These are phyloP conservation scores for Anisogramma anomala DNA, from an alignment of 2,329 filamentous ascomycete species.

Conservation along the genomic window DNA sequence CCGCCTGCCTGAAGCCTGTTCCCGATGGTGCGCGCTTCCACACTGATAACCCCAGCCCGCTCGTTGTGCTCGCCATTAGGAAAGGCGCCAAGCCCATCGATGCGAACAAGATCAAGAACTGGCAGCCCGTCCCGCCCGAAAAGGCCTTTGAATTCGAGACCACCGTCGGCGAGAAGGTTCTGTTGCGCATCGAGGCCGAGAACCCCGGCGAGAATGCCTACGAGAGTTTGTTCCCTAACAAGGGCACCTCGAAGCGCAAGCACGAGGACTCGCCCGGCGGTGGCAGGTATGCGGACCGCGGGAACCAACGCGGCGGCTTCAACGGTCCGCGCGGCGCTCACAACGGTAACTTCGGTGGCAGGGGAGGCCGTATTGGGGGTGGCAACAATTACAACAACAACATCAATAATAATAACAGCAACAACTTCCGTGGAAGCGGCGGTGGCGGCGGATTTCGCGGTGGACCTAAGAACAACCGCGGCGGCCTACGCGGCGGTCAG, in stretches of 20 bases:
- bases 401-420: conserved; percentile 17
- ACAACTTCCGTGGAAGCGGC: conserved; percentile 26
- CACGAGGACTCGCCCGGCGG: conserved; percentile 37
- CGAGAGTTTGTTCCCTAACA: conserved; percentile 51
- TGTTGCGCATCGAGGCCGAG: conserved; percentile 70
- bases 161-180: conserved; percentile 73
- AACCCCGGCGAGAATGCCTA: conserved; percentile 49
- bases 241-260: conserved; percentile 45
- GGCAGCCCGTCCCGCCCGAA: conserved; percentile 63
- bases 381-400: conserved; percentile 27
- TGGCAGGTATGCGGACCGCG: background rate
- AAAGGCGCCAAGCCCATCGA: conserved; percentile 68
- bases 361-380: conserved; percentile 24
- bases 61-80: conserved; percentile 71
- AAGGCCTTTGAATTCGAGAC: conserved; percentile 70
- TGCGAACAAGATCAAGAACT: conserved; percentile 69
- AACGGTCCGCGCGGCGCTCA: conserved; percentile 15
- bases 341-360: conserved; percentile 19
- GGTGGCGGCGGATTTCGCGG: conserved; percentile 18
- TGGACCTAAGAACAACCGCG: conserved; percentile 1
- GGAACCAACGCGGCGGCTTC: conserved; percentile 17
- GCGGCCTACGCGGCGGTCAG: conserved; percentile 29
- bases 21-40: conserved; percentile 56
- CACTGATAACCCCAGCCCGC: conserved; percentile 66
- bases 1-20: conserved; percentile 64